phyloP scores from a whole-genome alignment of 495 filamentous ascomycete genomes.

The Daldinia concentrica region DNA sequence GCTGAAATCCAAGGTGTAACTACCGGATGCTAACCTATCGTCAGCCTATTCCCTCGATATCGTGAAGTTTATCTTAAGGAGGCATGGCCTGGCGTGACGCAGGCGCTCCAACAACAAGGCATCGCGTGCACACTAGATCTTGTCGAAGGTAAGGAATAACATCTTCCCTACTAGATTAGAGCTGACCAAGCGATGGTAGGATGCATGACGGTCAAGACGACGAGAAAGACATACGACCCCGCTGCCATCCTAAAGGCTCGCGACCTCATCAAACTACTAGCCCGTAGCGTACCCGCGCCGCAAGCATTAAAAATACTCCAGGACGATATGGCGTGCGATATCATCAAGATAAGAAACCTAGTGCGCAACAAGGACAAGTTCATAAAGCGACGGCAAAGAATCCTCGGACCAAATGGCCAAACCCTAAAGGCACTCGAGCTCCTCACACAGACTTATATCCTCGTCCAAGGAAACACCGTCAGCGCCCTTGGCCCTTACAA shows the following conservation, averaged over 20 bases:
- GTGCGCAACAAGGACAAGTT: conserved; percentile 97
- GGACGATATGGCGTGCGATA: conserved; percentile 87
- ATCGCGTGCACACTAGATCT: conserved; percentile 75
- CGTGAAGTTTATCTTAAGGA: conserved; percentile 82
- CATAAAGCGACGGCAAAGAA: conserved; percentile 92
- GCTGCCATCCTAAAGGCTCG: conserved; percentile 93
- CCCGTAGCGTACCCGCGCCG: conserved; percentile 90
- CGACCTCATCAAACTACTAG: conserved; percentile 91
- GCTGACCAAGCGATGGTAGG: conserved; percentile 9
- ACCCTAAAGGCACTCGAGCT: conserved; percentile 95
- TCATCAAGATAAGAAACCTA: conserved; percentile 90
- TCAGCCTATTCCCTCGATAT: conserved; percentile 88
- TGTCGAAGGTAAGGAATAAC: conserved; percentile 72
- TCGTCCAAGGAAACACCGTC: conserved; percentile 98
- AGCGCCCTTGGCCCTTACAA: conserved; percentile 90
- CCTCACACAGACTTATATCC: conserved; percentile 91
- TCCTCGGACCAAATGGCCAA: conserved; percentile 69
- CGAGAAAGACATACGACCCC: conserved; percentile 92
- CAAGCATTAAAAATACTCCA: conserved; percentile 95
- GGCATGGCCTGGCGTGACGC: conserved; percentile 85
- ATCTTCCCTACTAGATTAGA: neutral
- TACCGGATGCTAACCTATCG: neutral
- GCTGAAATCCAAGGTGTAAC: neutral
- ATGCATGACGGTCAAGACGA: conserved; percentile 95
- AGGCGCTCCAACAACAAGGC: conserved; percentile 15